A percentile compares a stretch with the other conserved stretches of the same genome.
Conservation (phyloP, 768 basidiomycete genomes). For the Pleurotus sapidus region DNA sequence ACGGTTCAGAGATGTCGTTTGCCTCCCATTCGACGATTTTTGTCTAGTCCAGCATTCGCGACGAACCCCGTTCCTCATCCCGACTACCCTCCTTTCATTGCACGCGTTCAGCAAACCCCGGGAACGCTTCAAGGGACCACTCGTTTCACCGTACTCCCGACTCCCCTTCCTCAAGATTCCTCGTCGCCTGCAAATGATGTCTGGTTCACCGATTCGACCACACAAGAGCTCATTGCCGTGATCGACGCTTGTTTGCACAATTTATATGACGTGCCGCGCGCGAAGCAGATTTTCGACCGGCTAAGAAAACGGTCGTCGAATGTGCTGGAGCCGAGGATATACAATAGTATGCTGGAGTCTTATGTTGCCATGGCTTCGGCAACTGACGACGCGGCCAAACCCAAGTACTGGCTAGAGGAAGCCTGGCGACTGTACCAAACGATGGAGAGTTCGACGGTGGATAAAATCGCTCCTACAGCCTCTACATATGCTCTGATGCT, state of each 20-base stretch:
- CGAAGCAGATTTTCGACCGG: constrained; percentile 67
- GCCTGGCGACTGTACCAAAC: constrained; percentile 57
- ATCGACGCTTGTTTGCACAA: constrained; percentile 84
- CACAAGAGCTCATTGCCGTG: constrained; percentile 70
- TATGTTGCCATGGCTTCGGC: constrained; percentile 56
- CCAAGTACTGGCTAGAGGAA: constrained; percentile 56
- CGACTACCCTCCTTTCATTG: constrained; percentile 38
- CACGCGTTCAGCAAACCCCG: constrained; percentile 13
- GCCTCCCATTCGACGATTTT: constrained; percentile 7
- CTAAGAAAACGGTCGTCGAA: constrained; percentile 37
- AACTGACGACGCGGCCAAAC: constrained; percentile 39
- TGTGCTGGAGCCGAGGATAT: constrained; percentile 44
- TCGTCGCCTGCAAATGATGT: constrained; percentile 37
- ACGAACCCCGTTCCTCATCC: constrained; percentile 28
- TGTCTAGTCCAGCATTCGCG: constrained; percentile 1
- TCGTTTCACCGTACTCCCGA: constrained; percentile 59
- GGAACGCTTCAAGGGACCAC: constrained; percentile 46
- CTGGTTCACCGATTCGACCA: constrained; percentile 62
- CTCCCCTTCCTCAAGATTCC: constrained; percentile 56
- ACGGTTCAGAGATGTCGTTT: constrained; percentile 9
- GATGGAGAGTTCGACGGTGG: constrained; percentile 42
- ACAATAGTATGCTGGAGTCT: constrained; percentile 66
- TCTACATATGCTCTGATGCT: constrained; percentile 72
- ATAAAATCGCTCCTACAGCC: constrained; percentile 47
- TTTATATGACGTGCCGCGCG: constrained; percentile 73